Base-by-base conservation (phyloP, 2,329 filamentous ascomycete genomes). In the Ophiostoma novo-ulmi region DNA sequence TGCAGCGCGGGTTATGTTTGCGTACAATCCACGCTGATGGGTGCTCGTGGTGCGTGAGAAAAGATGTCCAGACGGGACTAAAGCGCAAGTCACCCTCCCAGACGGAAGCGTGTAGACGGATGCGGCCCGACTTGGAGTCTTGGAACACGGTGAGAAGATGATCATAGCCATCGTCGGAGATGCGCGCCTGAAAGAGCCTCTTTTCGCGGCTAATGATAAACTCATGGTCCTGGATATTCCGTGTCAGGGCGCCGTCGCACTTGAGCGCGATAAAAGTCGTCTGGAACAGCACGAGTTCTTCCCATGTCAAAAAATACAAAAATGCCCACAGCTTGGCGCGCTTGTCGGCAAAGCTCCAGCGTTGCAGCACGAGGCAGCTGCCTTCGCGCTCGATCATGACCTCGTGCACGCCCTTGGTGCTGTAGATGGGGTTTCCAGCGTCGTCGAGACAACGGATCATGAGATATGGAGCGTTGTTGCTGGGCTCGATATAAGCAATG, bases 11-110 rank as follows among this genome's bases (percentile, higher is more conserved):
- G 58, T 77, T 78, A 14, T 80, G 81, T 55, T 82, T 82, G 64
- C 81, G 83, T 39, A 81, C 79, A 31, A 89, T 77, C 86, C 86
- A 88, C 3, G 79, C 80, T 0, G 17, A 6, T 48, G 20, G 44
- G 44, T 7, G 44, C 0, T 48, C 17, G 44, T 48, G 82, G 68
- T 84, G 80, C 1, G 85, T 87, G 35, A 88, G 79, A 74, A 89
- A 89, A 2, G 87, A 87, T 2, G 87, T 89, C 87, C 87, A 89
- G 10, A 89, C 82, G 1, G 87, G 87, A 74, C 85, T 87, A 68
- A 80, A 80, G 39, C 79, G 80, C 68, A 88, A 75, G 69, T 84
- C 82, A 1, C 85, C 87, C n/a, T 84, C 82, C 80, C 81, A 83
- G 0, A 87, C 82, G 1, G 84, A 81, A 14, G 85, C 85, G 67